A percentile compares a stretch with the other conserved stretches of the same genome.
phyloP scores from a whole-genome alignment of 345 rosid genomes.

The Erysimum cheiranthoides region DNA sequence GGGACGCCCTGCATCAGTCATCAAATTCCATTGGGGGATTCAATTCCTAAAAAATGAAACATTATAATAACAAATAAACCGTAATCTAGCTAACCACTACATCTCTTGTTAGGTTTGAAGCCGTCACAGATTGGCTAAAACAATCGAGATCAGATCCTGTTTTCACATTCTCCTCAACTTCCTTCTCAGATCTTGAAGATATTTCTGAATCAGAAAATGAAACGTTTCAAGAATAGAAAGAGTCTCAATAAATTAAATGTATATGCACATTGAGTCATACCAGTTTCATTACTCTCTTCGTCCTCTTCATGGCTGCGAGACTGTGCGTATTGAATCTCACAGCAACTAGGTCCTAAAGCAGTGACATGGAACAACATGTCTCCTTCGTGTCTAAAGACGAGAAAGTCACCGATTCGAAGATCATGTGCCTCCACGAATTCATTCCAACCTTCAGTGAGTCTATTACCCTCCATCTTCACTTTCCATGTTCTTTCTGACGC shows the following conservation, averaged over 20 bases:
- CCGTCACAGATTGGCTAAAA: constrained; percentile 14
- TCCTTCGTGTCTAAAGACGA: constrained; percentile 32
- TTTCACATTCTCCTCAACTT: not conserved
- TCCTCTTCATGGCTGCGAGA: constrained; percentile 6
- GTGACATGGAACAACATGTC: constrained; percentile 31
- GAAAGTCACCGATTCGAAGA: constrained; percentile 23
- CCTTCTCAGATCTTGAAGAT: not conserved
- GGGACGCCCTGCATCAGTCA: constrained; percentile 39
- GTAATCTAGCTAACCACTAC: constrained; percentile 9
- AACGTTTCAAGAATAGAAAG: constrained; percentile 7
- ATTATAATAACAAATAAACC: not conserved
- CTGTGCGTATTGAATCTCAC: constrained; percentile 16
- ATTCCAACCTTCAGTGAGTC: constrained; percentile 22
- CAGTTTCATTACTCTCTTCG: constrained; percentile 5
- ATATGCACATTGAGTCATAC: not conserved
- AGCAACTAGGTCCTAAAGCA: constrained; percentile 24
- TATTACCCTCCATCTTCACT: constrained; percentile 31
- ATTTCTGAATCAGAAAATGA: not conserved
- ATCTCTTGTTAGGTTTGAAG: constrained; percentile 15
- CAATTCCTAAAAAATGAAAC: not conserved
- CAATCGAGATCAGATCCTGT: not conserved
- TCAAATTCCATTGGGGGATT: not conserved
- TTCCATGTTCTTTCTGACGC: constrained; percentile 17
- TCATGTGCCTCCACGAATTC: constrained; percentile 25
- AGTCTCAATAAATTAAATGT: not conserved